Evolutionary conservation across 2,329 filamentous ascomycete genomes (phyloP).

Genomic region (Claviceps spartinae): DNA sequence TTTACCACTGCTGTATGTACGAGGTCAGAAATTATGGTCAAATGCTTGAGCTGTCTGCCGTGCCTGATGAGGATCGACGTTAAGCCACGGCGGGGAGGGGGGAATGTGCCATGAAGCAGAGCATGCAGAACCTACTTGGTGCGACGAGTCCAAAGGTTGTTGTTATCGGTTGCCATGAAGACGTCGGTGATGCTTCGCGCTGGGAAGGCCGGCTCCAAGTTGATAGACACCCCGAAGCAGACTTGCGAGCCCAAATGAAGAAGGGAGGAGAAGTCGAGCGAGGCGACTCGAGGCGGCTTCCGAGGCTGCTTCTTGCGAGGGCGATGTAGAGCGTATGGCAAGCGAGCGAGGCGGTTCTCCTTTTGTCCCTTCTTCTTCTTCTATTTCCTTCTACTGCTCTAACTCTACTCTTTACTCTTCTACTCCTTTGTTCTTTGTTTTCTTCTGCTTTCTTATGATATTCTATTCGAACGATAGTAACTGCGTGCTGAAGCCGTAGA

Average conservation of each 20-base stretch:
- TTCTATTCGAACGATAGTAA: not conserved
- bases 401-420: too few relatives aligned
- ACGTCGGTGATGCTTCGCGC: conserved; percentile 15
- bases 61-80: not conserved
- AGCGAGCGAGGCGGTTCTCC: not conserved
- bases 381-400: too few relatives aligned
- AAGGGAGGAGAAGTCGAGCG: not conserved
- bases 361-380: too few relatives aligned
- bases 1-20: conserved; percentile 60
- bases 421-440: too few relatives aligned
- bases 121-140: conserved; percentile 50
- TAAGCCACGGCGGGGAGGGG: not conserved
- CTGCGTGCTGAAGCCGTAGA: not conserved
- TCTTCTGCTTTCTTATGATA: too few relatives aligned
- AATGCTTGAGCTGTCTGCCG: not conserved
- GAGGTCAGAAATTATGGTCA: not conserved
- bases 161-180: conserved; percentile 35
- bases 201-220: conserved; percentile 8
- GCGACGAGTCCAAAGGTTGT: conserved; percentile 61
- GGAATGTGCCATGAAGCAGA: not conserved
- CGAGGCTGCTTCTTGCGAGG: not conserved
- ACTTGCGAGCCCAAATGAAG: conserved; percentile 9
- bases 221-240: conserved; percentile 12
- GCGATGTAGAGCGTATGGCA: not conserved
- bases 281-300: not conserved